Conservation (phyloP, 306 rosid species). For the Boehmeria nivea region DNA sequence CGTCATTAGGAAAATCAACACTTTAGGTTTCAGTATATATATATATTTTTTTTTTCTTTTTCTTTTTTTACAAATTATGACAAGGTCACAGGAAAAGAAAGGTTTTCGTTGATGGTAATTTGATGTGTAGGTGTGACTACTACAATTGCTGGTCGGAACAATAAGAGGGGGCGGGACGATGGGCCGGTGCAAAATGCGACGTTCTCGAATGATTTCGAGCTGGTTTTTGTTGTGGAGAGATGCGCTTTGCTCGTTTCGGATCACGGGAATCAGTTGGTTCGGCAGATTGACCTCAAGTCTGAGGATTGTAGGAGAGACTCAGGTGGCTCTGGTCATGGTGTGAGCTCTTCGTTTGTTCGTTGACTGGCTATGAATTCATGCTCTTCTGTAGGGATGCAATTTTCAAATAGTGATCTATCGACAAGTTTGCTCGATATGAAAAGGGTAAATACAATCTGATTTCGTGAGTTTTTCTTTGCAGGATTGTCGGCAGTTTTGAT, state of each 20-base stretch:
- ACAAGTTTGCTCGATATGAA: background rate
- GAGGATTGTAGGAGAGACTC: slow-evolving; percentile 51
- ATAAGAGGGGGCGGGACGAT: slow-evolving; percentile 32
- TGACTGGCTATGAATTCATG: background rate
- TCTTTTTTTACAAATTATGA: background rate
- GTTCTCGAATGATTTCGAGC: slow-evolving; percentile 49
- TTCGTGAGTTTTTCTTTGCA: slow-evolving; percentile 16
- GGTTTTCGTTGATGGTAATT: background rate
- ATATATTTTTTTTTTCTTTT: background rate
- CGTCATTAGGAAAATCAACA: slow-evolving; percentile 52
- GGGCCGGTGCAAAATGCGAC: slow-evolving; percentile 64
- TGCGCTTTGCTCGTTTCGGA: slow-evolving; percentile 58
- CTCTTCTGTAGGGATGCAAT: background rate
- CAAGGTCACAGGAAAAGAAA: background rate
- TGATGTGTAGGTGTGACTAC: slow-evolving; percentile 47
- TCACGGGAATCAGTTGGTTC: slow-evolving; percentile 42
- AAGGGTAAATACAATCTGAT: too few species aligned
- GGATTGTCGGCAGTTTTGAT: slow-evolving; percentile 36
- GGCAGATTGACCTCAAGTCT: slow-evolving; percentile 55
- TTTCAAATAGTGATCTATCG: background rate
- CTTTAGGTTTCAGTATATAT: slow-evolving; percentile 29
- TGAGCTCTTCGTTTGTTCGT: slow-evolving; percentile 7
- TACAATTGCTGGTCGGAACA: slow-evolving; percentile 15
- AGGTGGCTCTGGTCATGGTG: slow-evolving; percentile 33
- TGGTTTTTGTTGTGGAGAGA: slow-evolving; percentile 39